Evolutionary conservation across 2,329 filamentous ascomycete genomes (phyloP), one percentile per base, ranked within the genome.

Genomic region (Bipolaris oryzae): DNA sequence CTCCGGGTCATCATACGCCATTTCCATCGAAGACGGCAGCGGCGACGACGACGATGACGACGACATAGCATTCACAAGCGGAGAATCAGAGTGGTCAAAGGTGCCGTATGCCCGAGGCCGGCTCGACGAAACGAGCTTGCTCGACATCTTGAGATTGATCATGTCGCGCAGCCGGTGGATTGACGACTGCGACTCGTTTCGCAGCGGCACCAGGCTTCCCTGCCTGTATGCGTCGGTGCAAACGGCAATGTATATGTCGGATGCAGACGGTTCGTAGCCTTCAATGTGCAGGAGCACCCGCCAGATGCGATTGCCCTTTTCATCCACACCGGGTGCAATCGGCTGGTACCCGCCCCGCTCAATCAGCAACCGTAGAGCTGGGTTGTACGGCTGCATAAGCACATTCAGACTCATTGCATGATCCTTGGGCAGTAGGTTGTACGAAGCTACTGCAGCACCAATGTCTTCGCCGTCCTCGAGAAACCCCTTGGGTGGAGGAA

Each of bases 401-500:
- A 69, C 63, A 50, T 65, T 62, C 7, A 76, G 63, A 20, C 56
- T 60, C 4, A 74, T 60, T 1, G 41, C 42, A 25, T 69, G 66
- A 35, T 55, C 59, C 3, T 58, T 60, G 2, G 73, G 71, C 16
- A 63, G 57, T n/a, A 87, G 76, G 4, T 83, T 79, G 73, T 84
- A 87, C 13, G 77, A 72, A 20, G 76, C 69, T 1, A 79, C 72
- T 1, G 76, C 67, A 10, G 72, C 66, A 48, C 78, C 64, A 3
- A 80, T 61, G 63, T 84, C 81, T 55, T 84, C 78, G 42, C 80
- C 81, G 25, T 80, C 73, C 38, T 80, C 74, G 46, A 77, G 66
- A 55, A 78, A 73, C n/a, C 76, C 78, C 10, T 73, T 74, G 3
- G 78, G 78, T 3, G 76, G 73, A 2, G 79, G 75, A 5, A 82